Conservation (phyloP, 768 basidiomycete species). For the Astraeus odoratus region DNA sequence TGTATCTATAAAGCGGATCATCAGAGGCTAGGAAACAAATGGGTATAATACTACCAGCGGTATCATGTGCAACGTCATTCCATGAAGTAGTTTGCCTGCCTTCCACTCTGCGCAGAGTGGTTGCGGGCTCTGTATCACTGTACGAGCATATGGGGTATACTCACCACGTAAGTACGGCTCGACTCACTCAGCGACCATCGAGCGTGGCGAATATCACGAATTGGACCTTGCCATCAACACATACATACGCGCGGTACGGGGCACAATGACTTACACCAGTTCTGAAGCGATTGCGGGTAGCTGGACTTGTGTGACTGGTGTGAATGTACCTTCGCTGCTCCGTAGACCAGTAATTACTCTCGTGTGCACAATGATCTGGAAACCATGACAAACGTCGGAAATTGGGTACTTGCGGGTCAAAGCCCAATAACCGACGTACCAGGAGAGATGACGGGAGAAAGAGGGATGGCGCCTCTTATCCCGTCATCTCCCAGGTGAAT, state of each 20-base stretch:
- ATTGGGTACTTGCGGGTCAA: no score
- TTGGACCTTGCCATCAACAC: slow-evolving; percentile 84
- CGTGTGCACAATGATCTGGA: slow-evolving; percentile 80
- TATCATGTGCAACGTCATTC: slow-evolving; percentile 57
- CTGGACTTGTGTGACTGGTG: neutral
- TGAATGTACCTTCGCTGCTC: slow-evolving; percentile 65
- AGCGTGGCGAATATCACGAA: slow-evolving; percentile 84
- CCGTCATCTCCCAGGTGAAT: no score
- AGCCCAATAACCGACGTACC: no score
- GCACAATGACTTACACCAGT: slow-evolving; percentile 85
- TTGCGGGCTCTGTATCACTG: slow-evolving; percentile 86
- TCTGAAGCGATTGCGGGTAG: slow-evolving; percentile 57
- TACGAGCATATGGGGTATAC: neutral
- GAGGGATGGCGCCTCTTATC: no score
- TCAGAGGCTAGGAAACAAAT: neutral
- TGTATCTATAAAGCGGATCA: slow-evolving; percentile 46
- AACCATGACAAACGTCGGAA: slow-evolving; percentile 42
- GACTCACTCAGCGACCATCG: slow-evolving; percentile 81
- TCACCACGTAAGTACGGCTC: neutral
- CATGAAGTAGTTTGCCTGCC: slow-evolving; percentile 69
- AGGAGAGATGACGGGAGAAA: no score
- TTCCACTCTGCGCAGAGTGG: slow-evolving; percentile 63
- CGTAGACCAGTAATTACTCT: slow-evolving; percentile 81
- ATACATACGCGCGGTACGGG: slow-evolving; percentile 86
- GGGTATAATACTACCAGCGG: slow-evolving; percentile 51